These are phyloP conservation scores for Schoenoplectus tabernaemontani DNA, from an alignment of 202 grass and related monocot genomes.

Conservation along the genomic window DNA sequence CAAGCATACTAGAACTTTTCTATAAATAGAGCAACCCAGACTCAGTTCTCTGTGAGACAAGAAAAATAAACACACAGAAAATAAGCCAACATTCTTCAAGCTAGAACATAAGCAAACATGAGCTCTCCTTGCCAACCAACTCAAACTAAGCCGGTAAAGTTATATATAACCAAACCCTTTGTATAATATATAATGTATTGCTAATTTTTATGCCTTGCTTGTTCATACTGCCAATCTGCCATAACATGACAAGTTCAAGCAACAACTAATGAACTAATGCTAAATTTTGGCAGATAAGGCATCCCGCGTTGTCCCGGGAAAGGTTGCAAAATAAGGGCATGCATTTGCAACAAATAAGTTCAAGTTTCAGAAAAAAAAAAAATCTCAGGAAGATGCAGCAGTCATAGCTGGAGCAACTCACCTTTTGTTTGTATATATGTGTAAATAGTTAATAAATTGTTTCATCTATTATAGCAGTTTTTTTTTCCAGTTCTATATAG, in stretches of 20 bases:
- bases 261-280: neutral
- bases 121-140: neutral
- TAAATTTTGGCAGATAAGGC: neutral
- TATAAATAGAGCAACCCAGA: neutral
- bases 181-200: neutral
- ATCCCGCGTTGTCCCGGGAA: constrained; percentile 9
- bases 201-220: neutral
- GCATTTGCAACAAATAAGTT: neutral
- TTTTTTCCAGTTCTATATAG: no score
- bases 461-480: neutral
- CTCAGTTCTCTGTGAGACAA: neutral
- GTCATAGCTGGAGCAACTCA: no score
- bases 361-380: no score
- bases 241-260: neutral
- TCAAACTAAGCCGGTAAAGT: neutral
- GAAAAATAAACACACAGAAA: neutral
- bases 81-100: neutral
- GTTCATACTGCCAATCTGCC: neutral
- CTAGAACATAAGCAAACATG: neutral
- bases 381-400: neutral
- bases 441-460: no score
- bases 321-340: neutral
- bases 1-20: no score
- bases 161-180: no score
- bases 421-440: neutral